Conservation (phyloP, 2,329 filamentous ascomycete genomes). For the Clonostachys byssicola region DNA sequence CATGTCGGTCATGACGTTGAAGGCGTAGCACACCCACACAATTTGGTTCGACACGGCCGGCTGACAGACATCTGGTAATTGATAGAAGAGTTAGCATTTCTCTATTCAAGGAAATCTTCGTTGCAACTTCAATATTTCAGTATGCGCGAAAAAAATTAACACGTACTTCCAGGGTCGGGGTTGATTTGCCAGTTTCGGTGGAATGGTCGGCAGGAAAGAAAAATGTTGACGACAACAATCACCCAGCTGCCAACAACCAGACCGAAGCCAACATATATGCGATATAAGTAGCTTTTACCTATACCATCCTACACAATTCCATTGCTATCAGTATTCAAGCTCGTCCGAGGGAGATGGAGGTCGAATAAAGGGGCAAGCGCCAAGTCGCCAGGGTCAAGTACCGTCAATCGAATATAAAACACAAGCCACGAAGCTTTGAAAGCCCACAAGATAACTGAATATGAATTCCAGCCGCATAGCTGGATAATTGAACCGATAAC, state of each 20-base stretch:
- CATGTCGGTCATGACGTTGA: constrained; percentile 52
- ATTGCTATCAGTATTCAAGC: too few species aligned
- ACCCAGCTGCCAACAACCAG: constrained; percentile 45
- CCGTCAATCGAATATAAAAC: constrained; percentile 53
- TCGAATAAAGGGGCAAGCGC: too few species aligned
- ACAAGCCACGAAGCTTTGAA: constrained; percentile 52
- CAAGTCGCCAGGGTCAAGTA: constrained; percentile 15
- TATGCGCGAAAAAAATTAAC: too few species aligned
- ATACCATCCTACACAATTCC: too few species aligned
- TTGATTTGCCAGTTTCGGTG: constrained; percentile 54
- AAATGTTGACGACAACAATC: constrained; percentile 40
- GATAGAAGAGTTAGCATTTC: background rate
- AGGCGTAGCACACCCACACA: constrained; percentile 42
- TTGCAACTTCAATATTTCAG: too few species aligned
- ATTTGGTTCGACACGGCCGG: constrained; percentile 46
- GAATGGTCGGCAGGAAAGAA: constrained; percentile 49
- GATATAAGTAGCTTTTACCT: constrained; percentile 28
- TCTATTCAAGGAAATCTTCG: background rate
- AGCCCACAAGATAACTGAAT: constrained; percentile 47
- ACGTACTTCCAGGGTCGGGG: constrained; percentile 51
- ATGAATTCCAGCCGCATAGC: constrained; percentile 50
- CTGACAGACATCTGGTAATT: constrained; percentile 34
- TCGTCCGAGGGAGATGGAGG: too few species aligned
- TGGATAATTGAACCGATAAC: constrained; percentile 49
- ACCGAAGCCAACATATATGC: constrained; percentile 44